Percentiles rank a stretch among this genome's conserved stretches.
phyloP scores from a whole-genome alignment of 495 filamentous ascomycete genomes.

The Penicillium alfredii region DNA sequence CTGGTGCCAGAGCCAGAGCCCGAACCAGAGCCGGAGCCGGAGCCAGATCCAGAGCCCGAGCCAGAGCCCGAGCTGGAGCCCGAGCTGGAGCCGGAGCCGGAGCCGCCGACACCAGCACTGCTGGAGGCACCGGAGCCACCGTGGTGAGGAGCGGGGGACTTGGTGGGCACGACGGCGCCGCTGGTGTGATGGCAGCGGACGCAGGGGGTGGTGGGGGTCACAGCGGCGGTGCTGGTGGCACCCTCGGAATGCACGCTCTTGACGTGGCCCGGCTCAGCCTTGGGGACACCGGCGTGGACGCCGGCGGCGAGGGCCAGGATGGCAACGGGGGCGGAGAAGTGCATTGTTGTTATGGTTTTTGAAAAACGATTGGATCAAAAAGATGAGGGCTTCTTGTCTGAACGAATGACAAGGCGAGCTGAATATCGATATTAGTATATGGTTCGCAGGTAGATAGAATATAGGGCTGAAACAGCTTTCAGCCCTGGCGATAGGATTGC shows the following conservation, averaged over 20 bases:
- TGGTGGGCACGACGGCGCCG: slow-evolving; percentile 1
- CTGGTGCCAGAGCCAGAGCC: slow-evolving; percentile 10
- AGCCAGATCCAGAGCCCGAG: slow-evolving; percentile 1
- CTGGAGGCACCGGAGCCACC: slow-evolving; percentile 1
- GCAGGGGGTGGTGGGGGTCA: slow-evolving; percentile 2
- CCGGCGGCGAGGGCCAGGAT: slow-evolving; percentile 25
- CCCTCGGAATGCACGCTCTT: too few relatives aligned
- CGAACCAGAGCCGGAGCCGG: slow-evolving; percentile 7
- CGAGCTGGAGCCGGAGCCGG: slow-evolving; percentile 3
- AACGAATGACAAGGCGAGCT: slow-evolving; percentile 21
- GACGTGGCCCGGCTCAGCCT: slow-evolving; percentile 19
- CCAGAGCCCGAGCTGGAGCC: background rate
- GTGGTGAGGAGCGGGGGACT: slow-evolving; percentile 2
- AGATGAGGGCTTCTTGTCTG: slow-evolving; percentile 14
- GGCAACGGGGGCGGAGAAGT: slow-evolving; percentile 21
- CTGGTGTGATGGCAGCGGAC: slow-evolving; percentile 5
- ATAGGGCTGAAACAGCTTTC: too few relatives aligned
- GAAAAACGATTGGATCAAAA: slow-evolving; percentile 21
- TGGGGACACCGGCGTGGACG: slow-evolving; percentile 12
- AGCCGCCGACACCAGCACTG: slow-evolving; percentile 1
- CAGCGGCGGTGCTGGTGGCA: background rate
- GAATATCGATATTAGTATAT: slow-evolving; percentile 6
- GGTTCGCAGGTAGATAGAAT: too few relatives aligned
- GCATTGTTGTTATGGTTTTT: slow-evolving; percentile 16
- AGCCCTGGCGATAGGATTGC: too few relatives aligned